Base-by-base conservation (phyloP, 2,329 filamentous ascomycete genomes). In the Xylaria sp. region DNA sequence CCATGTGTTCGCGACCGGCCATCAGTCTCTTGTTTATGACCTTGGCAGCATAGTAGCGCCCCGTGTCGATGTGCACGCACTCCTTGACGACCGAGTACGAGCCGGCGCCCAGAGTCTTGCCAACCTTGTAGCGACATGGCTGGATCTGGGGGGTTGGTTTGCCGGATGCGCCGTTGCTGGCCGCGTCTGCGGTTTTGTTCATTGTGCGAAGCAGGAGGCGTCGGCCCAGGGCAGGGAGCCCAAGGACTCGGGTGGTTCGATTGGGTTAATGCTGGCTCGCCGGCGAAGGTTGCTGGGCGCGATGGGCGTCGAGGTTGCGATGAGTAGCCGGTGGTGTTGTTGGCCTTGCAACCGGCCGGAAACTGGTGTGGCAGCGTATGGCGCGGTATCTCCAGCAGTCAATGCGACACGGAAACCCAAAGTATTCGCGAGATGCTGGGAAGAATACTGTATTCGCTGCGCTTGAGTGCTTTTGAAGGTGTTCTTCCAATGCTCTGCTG, bases 21-120 rank as follows among this genome's bases (percentile, higher is more conserved):
- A 99, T 99, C 72, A 99, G 84, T 65, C 95, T 87, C 86, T 99
- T 99, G 83, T 99, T 99, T 81, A 99, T 99, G 70, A 99, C 96
- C 80, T 99, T 99, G 69, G 96, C 95, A 31, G 96, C 96, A 89
- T 98, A 99, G 81, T 97, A 98, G 72, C 94, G 90, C 51, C 95
- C 95, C 0, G 96, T 98, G 74, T 98, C 95, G 76, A 98, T 98
- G 79, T 99, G 96, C 31, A 98, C 94, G 78, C 96, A 99, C 83
- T 99, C 96, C 80, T 98, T 98, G 70, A 99, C 96, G 56, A 98
- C 96, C 42, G 94, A 97, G 82, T 99, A 99, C 64, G 94, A 97
- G 71, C 96, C 96, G 38, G 96, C 94, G 70, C 96, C 96, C 63
- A 99, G 84, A 27, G 96, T 98, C 86, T 99, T 99, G 71, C 96